Conservation (phyloP, 495 filamentous ascomycete species). For the Chaetomium tenue region DNA sequence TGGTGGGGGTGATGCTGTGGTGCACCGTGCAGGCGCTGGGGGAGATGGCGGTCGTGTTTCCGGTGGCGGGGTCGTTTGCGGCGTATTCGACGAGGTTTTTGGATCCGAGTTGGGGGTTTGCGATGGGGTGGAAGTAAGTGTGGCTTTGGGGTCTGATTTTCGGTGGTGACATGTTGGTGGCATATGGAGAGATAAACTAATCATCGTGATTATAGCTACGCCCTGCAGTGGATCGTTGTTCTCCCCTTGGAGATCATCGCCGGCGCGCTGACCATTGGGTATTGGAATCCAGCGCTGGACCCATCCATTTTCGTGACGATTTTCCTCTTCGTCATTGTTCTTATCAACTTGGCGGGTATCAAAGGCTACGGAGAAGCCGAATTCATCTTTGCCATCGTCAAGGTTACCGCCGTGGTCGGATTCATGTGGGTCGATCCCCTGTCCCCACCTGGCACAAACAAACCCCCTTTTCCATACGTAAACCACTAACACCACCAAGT, state of each 20-base stretch:
- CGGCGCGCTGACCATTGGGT: constrained; percentile 82
- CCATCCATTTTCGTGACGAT: constrained; percentile 81
- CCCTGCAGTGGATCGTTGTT: constrained; percentile 88
- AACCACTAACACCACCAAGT: constrained; percentile 36
- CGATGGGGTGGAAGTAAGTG: constrained; percentile 94
- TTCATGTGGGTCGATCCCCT: constrained; percentile 67
- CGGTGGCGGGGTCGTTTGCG: constrained; percentile 89
- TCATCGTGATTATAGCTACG: constrained; percentile 59
- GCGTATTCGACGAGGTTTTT: constrained; percentile 89
- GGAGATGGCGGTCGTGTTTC: constrained; percentile 89
- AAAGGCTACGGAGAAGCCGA: constrained; percentile 89
- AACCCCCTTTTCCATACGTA: not conserved
- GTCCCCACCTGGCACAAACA: not conserved
- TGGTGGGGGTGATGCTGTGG: constrained; percentile 88
- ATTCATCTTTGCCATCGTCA: constrained; percentile 83
- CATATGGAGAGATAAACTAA: not conserved
- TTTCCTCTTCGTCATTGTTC: constrained; percentile 71
- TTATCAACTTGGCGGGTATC: constrained; percentile 83
- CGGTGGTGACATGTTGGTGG: not conserved
- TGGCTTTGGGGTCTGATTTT: too few relatives aligned
- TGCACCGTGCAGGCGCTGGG: constrained; percentile 90
- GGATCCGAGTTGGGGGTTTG: constrained; percentile 95
- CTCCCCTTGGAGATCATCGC: constrained; percentile 85
- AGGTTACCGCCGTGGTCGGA: constrained; percentile 80
- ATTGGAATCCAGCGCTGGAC: constrained; percentile 68